These are phyloP conservation scores for Graphiopsis chlorocephala DNA, from an alignment of 2,329 filamentous ascomycete species.

Conservation along the genomic window DNA sequence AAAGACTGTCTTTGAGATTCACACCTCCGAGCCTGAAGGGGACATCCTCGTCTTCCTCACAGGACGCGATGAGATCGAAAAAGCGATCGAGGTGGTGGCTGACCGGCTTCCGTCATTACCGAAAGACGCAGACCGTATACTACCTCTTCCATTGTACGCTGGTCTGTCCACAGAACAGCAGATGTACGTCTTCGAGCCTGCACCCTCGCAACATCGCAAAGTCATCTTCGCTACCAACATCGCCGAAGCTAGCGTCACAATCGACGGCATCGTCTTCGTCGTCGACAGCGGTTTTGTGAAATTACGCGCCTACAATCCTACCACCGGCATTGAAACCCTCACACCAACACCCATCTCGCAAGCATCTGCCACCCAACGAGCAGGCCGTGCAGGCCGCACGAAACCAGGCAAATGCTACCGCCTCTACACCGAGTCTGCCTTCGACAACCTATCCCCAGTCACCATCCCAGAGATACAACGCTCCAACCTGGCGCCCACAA, in stretches of 20 bases:
- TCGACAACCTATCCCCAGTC: slow-evolving; percentile 62
- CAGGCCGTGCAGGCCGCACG: slow-evolving; percentile 85
- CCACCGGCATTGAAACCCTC: slow-evolving; percentile 81
- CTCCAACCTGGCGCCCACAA: slow-evolving; percentile 81
- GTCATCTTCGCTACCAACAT: slow-evolving; percentile 95
- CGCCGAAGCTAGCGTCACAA: slow-evolving; percentile 92
- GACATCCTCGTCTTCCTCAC: slow-evolving; percentile 91
- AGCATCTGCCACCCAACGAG: slow-evolving; percentile 87
- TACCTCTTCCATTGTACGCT: slow-evolving; percentile 80
- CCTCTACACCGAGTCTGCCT: slow-evolving; percentile 78
- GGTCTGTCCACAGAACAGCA: slow-evolving; percentile 88
- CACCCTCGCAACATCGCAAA: slow-evolving; percentile 79
- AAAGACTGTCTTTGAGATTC: slow-evolving; percentile 82
- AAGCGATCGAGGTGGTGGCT: slow-evolving; percentile 71
- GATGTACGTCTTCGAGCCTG: slow-evolving; percentile 87
- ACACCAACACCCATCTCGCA: slow-evolving; percentile 81
- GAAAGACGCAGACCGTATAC: slow-evolving; percentile 57
- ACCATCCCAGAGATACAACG: slow-evolving; percentile 90
- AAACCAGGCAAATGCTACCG: slow-evolving; percentile 91
- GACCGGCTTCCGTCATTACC: slow-evolving; percentile 67
- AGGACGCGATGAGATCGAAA: slow-evolving; percentile 88
- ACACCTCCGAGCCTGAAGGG: slow-evolving; percentile 73
- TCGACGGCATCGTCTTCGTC: slow-evolving; percentile 87
- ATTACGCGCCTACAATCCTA: slow-evolving; percentile 78
- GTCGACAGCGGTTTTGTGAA: slow-evolving; percentile 91